These are phyloP conservation scores for Ogataea chonburiensis DNA, from an alignment of 805 yeast genomes.

Conservation along the genomic window DNA sequence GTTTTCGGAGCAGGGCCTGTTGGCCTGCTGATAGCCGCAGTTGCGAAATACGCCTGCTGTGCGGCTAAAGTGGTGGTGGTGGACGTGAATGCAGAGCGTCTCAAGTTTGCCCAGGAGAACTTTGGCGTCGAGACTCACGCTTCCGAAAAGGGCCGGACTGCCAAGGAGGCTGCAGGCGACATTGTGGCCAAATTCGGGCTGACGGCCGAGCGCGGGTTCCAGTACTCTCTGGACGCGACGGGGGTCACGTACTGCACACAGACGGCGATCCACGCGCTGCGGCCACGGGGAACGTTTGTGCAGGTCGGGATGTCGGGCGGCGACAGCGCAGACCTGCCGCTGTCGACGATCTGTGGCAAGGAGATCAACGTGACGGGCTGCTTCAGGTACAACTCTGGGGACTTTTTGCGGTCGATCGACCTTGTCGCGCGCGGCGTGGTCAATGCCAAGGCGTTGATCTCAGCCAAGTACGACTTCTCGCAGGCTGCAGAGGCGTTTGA, in stretches of 20 bases:
- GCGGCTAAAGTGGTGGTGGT: slow-evolving; percentile 14
- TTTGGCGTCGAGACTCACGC: slow-evolving; percentile 11
- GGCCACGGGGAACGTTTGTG: slow-evolving; percentile 26
- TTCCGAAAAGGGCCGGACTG: slow-evolving; percentile 19
- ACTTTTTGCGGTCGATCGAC: slow-evolving; percentile 11
- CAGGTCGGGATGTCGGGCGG: slow-evolving; percentile 28
- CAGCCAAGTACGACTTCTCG: slow-evolving; percentile 6
- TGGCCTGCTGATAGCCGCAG: slow-evolving; percentile 39
- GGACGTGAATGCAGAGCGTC: slow-evolving; percentile 23
- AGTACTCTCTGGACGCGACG: slow-evolving; percentile 14
- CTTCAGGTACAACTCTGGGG: slow-evolving; percentile 12
- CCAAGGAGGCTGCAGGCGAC: slow-evolving; percentile 24
- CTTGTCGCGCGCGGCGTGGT: slow-evolving; percentile 12
- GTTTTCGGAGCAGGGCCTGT: slow-evolving; percentile 65
- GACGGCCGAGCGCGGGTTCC: slow-evolving; percentile 8
- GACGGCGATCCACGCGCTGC: slow-evolving; percentile 19
- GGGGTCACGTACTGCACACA: slow-evolving; percentile 18
- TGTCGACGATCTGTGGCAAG: slow-evolving; percentile 12
- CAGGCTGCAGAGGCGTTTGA: slow-evolving; percentile 13
- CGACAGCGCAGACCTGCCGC: slow-evolving; percentile 12
- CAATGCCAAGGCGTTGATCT: slow-evolving; percentile 10
- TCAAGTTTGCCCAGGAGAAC: slow-evolving; percentile 30
- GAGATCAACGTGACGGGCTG: slow-evolving; percentile 13
- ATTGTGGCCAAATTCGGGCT: slow-evolving; percentile 13
- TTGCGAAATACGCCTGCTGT: slow-evolving; percentile 12